phyloP scores from a whole-genome alignment of 2,329 filamentous ascomycete species.

The Fusarium abutilonis region DNA sequence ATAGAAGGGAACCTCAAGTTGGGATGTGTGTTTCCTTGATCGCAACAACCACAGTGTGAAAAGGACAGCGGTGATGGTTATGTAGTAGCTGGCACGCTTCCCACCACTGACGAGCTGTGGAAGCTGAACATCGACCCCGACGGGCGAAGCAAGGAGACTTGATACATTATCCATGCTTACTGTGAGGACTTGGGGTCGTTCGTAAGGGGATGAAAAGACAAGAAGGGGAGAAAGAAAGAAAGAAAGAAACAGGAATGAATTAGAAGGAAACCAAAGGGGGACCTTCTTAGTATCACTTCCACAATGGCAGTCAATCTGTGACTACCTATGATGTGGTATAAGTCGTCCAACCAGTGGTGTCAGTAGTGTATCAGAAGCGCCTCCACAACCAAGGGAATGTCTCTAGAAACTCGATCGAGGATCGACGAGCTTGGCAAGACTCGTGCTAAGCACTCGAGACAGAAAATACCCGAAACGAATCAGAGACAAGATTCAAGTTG shows the following conservation, averaged over 20 bases:
- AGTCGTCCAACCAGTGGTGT: conserved; percentile 26
- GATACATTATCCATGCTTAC: conserved; percentile 39
- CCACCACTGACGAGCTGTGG: conserved; percentile 41
- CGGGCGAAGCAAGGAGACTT: conserved; percentile 29
- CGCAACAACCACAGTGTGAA: conserved; percentile 54
- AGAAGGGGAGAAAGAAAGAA: neutral
- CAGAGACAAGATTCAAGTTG: neutral
- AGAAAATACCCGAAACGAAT: conserved; percentile 23
- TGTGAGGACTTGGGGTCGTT: conserved; percentile 3
- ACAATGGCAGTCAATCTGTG: conserved; percentile 15
- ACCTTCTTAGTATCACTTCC: neutral
- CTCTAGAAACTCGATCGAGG: conserved; percentile 15
- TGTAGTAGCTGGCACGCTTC: conserved; percentile 54
- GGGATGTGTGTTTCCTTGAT: conserved; percentile 44
- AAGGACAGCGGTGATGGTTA: conserved; percentile 51
- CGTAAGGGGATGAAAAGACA: neutral
- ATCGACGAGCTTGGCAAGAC: conserved; percentile 25
- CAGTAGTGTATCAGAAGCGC: conserved; percentile 32
- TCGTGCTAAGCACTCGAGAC: conserved; percentile 16
- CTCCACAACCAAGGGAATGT: conserved; percentile 17
- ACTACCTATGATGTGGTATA: conserved; percentile 24
- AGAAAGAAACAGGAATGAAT: conserved; percentile 5
- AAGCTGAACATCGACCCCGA: conserved; percentile 34
- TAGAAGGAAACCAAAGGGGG: conserved; percentile 14
- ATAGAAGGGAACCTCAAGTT: conserved; percentile 57